Conservation (phyloP, 345 rosid species). For the Eucalyptus globulus region DNA sequence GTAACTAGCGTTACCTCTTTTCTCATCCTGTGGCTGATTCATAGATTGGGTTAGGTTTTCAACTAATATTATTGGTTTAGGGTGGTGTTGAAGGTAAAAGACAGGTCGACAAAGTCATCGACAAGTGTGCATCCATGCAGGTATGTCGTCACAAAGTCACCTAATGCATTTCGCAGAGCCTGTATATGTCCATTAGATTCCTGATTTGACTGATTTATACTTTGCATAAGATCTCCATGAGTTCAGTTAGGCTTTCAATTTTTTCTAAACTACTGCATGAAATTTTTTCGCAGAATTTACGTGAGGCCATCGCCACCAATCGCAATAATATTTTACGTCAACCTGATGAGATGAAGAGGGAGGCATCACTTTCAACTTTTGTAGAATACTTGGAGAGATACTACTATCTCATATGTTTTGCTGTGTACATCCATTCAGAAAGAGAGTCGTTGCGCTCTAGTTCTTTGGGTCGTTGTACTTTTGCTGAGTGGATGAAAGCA, state of each 20-base stretch:
- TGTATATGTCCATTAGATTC: neutral
- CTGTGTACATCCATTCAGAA: conserved; percentile 94
- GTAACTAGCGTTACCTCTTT: conserved; percentile 20
- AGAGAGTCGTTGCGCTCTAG: conserved; percentile 71
- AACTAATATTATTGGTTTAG: conserved; percentile 14
- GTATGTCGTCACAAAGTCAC: conserved; percentile 14
- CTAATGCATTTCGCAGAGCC: neutral
- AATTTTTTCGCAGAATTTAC: conserved; percentile 63
- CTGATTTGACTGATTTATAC: neutral
- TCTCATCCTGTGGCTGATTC: neutral
- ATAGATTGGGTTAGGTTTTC: conserved; percentile 5
- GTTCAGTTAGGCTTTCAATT: neutral
- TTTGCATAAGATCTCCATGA: neutral
- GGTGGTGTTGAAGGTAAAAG: conserved; percentile 99
- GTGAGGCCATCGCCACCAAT: conserved; percentile 90
- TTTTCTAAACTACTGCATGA: neutral
- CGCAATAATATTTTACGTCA: conserved; percentile 88
- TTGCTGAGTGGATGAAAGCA: conserved; percentile 98
- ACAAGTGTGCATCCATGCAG: conserved; percentile 99
- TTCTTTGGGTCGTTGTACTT: conserved; percentile 64
- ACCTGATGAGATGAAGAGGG: conserved; percentile 98
- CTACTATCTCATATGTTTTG: conserved; percentile 94
- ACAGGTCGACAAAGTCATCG: conserved; percentile 95
- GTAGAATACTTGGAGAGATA: conserved; percentile 98
- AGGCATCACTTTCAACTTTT: conserved; percentile 84